Base-by-base conservation (phyloP, 768 basidiomycete genomes). In the Pleurotus citrinopileatus region DNA sequence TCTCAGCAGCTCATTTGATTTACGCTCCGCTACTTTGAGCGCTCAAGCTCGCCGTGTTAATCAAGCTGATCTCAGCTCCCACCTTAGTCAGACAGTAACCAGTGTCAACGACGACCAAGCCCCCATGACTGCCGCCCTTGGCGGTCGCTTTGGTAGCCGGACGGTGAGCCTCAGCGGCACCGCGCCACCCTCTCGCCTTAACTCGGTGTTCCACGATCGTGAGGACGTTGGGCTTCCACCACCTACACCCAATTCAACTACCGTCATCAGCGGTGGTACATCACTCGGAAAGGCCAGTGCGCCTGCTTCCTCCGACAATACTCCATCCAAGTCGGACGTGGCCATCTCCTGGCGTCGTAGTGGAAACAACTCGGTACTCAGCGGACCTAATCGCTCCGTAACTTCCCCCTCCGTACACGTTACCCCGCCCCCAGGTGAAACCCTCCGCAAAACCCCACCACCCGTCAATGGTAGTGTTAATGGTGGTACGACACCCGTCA, bases 321-420 rank as follows among this genome's bases (percentile, higher is more conserved):
- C 65, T 40, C 82, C 85, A n/a, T 91, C 90, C 65, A 92, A 90
- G 70, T 91, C 91, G 1, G 91, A 94, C 63, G 71, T 81, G 28
- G 89, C 82, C 45, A 74, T 82, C 32, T 91, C 88, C 48, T 94
- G 91, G 91, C 81, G 91, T 65, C 87, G 91, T 50, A 81, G 82
- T 38, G 84, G 81, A 25, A 87, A 84, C 64, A 83, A 89, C 66
- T 90, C 87, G 10, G 82, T 85, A 15, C 76, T 90, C 46, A 83
- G 75, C 57, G 84, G 82, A 25, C 66, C 65, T 37, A 80, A 87
- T 60, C 83, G 86, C 53, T 69, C 79, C 26, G 73, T 76, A 25
- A 55, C 86, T 34, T 85, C 86, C 4, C 85, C 86, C 17, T 78
- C 74, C 48, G 82, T 91, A 54, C 89, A 81, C 65, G 73, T 91